Evolutionary conservation across 768 basidiomycete genomes (phyloP).

Genomic region (Chalciporus piperatus): DNA sequence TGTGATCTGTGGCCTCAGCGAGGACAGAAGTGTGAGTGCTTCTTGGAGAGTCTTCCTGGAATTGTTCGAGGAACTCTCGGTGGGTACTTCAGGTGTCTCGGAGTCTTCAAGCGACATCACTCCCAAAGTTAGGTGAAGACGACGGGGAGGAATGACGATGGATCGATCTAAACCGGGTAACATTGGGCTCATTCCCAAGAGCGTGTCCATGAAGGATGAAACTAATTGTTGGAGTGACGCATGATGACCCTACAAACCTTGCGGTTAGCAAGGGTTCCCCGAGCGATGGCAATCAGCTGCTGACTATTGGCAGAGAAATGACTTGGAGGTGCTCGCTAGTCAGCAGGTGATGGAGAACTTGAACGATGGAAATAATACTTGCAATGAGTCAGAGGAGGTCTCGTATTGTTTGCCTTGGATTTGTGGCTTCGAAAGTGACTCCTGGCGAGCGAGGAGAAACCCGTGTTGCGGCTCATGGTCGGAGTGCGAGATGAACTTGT

Average conservation of each 20-base stretch:
- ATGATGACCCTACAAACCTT: slow-evolving; percentile 39
- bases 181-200: slow-evolving; percentile 24
- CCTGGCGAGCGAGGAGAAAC: slow-evolving; percentile 12
- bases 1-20: slow-evolving; percentile 38
- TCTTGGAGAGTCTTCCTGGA: slow-evolving; percentile 33
- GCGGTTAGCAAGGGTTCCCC: slow-evolving; percentile 1
- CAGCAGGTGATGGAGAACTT: slow-evolving; percentile 3
- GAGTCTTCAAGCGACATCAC: slow-evolving; percentile 58
- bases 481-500: neutral
- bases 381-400: slow-evolving; percentile 26
- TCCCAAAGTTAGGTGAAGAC: slow-evolving; percentile 74
- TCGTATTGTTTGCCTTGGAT: neutral
- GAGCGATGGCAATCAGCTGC: slow-evolving; percentile 27
- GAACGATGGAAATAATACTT: slow-evolving; percentile 5
- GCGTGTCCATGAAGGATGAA: slow-evolving; percentile 33
- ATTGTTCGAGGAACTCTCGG: neutral
- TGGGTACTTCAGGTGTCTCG: neutral
- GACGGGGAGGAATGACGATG: slow-evolving; percentile 51
- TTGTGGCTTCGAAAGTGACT: slow-evolving; percentile 3
- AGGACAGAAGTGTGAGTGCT: slow-evolving; percentile 44
- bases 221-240: slow-evolving; percentile 35
- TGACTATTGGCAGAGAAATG: slow-evolving; percentile 30
- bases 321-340: slow-evolving; percentile 16
- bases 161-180: slow-evolving; percentile 54
- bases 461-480: slow-evolving; percentile 2